Evolutionary conservation across 1,284 basidiomycete species (phyloP).

Genomic region (Macrocystidia cucumis): DNA sequence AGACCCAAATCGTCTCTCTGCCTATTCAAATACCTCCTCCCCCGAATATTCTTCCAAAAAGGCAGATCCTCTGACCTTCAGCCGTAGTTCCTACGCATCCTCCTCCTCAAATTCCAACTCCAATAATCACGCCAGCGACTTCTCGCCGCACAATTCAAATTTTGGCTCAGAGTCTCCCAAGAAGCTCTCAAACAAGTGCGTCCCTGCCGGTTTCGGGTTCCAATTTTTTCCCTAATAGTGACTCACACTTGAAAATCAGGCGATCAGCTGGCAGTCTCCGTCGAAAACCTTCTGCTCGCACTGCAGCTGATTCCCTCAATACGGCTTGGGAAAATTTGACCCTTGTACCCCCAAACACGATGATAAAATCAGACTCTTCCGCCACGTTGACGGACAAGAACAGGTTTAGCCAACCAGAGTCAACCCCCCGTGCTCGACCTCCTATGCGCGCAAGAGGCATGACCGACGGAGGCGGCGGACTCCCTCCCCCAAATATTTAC

Average conservation of each 20-base stretch:
- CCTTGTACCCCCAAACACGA: constrained; percentile 6
- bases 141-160: no score
- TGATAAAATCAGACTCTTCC: constrained; percentile 15
- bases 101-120: constrained; percentile 48
- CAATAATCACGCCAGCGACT: constrained; percentile 23
- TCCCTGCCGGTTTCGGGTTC: no score
- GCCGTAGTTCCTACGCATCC: constrained; percentile 47
- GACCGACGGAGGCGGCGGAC: constrained; percentile 30
- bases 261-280: background rate
- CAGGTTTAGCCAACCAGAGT: constrained; percentile 21
- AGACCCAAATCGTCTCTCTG: constrained; percentile 39
- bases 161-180: constrained; percentile 14
- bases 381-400: constrained; percentile 16
- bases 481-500: background rate
- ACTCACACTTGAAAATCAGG: no score
- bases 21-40: constrained; percentile 42
- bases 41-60: constrained; percentile 35
- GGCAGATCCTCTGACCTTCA: constrained; percentile 21
- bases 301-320: constrained; percentile 11
- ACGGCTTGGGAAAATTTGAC: constrained; percentile 15
- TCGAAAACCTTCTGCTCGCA: background rate
- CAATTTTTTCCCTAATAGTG: no score
- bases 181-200: constrained; percentile 19
- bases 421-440: constrained; percentile 19
- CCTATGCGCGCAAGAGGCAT: constrained; percentile 42